Percentiles rank a stretch among this genome's conserved stretches.
Evolutionary conservation across 805 yeast species (phyloP).

Genomic region (Candida nitratophila): DNA sequence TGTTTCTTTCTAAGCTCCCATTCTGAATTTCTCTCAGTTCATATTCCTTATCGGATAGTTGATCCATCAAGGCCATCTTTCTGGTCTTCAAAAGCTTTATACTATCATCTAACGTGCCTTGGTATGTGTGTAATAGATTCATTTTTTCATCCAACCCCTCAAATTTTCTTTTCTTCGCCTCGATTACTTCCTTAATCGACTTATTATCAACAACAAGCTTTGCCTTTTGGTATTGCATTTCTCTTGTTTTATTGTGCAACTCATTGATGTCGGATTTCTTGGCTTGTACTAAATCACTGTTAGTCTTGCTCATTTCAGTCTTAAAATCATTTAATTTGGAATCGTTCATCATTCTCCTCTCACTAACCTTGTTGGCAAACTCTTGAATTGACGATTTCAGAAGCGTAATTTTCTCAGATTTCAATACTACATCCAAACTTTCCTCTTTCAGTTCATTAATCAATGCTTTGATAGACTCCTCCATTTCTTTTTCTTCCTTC

Average conservation of each 20-base stretch:
- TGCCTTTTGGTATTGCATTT: neutral
- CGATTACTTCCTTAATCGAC: neutral
- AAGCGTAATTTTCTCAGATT: constrained; percentile 4
- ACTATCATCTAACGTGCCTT: constrained; percentile 10
- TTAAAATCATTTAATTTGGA: neutral
- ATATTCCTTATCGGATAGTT: constrained; percentile 2
- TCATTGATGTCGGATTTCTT: neutral
- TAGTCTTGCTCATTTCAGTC: neutral
- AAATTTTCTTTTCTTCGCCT: neutral
- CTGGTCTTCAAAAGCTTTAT: constrained; percentile 7
- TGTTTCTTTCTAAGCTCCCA: neutral
- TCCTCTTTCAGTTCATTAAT: constrained; percentile 18
- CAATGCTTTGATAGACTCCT: constrained; percentile 11
- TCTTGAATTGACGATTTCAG: constrained; percentile 1
- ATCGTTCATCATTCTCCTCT: constrained; percentile 4
- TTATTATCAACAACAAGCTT: neutral
- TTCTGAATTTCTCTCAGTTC: constrained; percentile 6
- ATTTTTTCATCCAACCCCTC: neutral
- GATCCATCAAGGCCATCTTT: constrained; percentile 5
- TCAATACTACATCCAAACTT: constrained; percentile 5
- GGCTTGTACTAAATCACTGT: neutral
- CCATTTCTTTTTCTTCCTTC: constrained; percentile 14
- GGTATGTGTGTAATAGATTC: neutral
- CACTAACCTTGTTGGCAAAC: constrained; percentile 5
- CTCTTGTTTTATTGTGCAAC: neutral